Evolutionary conservation across 2,329 filamentous ascomycete species (phyloP), one percentile per base, ranked within the genome.

Genomic region (Botrytis pseudocinerea): DNA sequence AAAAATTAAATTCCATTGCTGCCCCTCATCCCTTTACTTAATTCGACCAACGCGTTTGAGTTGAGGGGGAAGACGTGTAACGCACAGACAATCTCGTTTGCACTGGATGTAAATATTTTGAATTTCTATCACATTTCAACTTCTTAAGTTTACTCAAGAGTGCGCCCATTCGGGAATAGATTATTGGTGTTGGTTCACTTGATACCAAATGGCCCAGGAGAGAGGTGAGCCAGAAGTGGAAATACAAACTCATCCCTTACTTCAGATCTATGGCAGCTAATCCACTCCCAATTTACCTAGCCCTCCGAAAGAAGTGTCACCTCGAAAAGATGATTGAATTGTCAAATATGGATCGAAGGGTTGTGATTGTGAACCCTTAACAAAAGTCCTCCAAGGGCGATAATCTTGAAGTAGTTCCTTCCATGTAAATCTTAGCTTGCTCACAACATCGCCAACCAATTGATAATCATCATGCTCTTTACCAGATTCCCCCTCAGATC

Each of bases 401-500:
- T 3, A 32, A 18, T 4, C 6, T 57, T 28, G n/a, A 18, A 28
- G 6, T 57, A 1, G 8, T 57, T 57, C 51, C n/a, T 57, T 7
- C 28, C 14, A 18, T 18, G 12, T 57, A 18, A 28, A 63, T 44
- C 8, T 16, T 40, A 44, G 28, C n/a, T 18, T 32, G 20, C 61
- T 66, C 64, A 71, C 48, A 71, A 71, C 70, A 71, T 66, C 44
- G 60, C 60, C 75, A 86, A 76, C 84, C 84, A 86, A 74, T 85
- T 86, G 74, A 86, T 73, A 54, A 85, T 82, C 82, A 85, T 85
- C 83, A 85, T 86, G 8, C 84, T 84, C 78, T 86, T 86, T 65
- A 85, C 77, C 74, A 86, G 75, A 78, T 86, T 86, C 1, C 84
- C 85, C 71, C 79, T 82, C 80, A 86, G 80, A 76, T 85, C 84